A percentile compares a stretch with the other conserved stretches of the same genome.
These are phyloP conservation scores for Thoreauomyces humboldtii DNA, from an alignment of 192 early-diverging fungal genomes.

Conservation along the genomic window DNA sequence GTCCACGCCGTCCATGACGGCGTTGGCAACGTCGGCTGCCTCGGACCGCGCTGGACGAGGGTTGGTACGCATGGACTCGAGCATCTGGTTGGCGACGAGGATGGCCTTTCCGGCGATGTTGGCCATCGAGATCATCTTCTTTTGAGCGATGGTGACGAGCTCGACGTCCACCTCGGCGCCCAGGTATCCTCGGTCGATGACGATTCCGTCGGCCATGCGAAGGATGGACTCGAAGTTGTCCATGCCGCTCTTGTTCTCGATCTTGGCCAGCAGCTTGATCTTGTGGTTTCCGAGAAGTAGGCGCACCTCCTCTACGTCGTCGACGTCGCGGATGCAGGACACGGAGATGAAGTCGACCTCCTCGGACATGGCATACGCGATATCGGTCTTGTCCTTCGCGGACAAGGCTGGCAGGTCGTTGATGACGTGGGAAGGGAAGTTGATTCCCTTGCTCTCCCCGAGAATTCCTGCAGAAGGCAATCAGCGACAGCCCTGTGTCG, in stretches of 20 bases:
- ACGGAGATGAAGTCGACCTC: conserved; percentile 56
- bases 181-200: conserved; percentile 61
- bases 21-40: conserved; percentile 45
- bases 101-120: conserved; percentile 57
- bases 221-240: conserved; percentile 59
- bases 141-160: conserved; percentile 53
- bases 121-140: conserved; percentile 57
- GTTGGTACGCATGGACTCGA: conserved; percentile 56
- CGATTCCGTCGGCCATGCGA: conserved; percentile 52
- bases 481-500: neutral
- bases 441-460: conserved; percentile 60
- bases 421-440: conserved; percentile 51
- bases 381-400: conserved; percentile 53
- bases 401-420: conserved; percentile 54
- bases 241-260: conserved; percentile 58
- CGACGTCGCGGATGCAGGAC: conserved; percentile 52
- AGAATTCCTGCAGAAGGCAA: conserved; percentile 33
- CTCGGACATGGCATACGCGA: conserved; percentile 43
- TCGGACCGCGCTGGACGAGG: conserved; percentile 51
- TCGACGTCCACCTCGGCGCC: conserved; percentile 58
- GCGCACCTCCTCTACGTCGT: conserved; percentile 55
- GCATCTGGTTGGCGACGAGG: conserved; percentile 60
- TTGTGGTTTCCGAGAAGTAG: conserved; percentile 53
- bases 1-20: conserved; percentile 62
- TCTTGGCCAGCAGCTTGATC: conserved; percentile 57